Conservation (phyloP, 1,284 basidiomycete species). For the Boletus mariae region DNA sequence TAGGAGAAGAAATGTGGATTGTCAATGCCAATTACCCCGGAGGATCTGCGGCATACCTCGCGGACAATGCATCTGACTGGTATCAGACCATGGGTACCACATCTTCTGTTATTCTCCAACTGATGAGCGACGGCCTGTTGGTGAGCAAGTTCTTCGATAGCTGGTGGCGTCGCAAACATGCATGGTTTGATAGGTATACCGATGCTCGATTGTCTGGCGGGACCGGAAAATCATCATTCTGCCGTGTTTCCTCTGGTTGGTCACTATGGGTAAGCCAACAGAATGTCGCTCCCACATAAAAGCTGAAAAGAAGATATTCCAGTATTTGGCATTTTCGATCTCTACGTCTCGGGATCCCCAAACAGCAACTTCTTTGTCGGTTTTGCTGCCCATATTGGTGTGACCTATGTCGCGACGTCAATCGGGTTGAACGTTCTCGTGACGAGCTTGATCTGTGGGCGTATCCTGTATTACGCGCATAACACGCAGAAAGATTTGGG, state of each 20-base stretch:
- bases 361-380: slow-evolving; percentile 10
- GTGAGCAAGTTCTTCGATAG: slow-evolving; percentile 1
- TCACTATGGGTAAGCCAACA: slow-evolving; percentile 8
- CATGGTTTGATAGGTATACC: slow-evolving; percentile 7
- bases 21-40: slow-evolving; percentile 10
- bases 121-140: slow-evolving; percentile 15
- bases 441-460: slow-evolving; percentile 13
- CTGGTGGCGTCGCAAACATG: neutral
- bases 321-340: slow-evolving; percentile 14
- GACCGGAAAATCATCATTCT: slow-evolving; percentile 8
- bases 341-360: slow-evolving; percentile 4
- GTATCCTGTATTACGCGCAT: slow-evolving; percentile 6
- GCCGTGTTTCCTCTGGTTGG: slow-evolving; percentile 14
- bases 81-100: slow-evolving; percentile 11
- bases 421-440: slow-evolving; percentile 14
- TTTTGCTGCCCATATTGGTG: slow-evolving; percentile 8
- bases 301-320: neutral
- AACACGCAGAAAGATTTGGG: neutral
- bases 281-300: too few species aligned
- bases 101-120: slow-evolving; percentile 10
- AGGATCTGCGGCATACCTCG: slow-evolving; percentile 9
- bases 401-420: slow-evolving; percentile 10
- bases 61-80: slow-evolving; percentile 10
- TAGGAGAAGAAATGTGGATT: slow-evolving; percentile 17
- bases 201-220: slow-evolving; percentile 13